These are phyloP conservation scores for Yarrowia sp. DNA, from an alignment of 805 yeast genomes.

Conservation along the genomic window DNA sequence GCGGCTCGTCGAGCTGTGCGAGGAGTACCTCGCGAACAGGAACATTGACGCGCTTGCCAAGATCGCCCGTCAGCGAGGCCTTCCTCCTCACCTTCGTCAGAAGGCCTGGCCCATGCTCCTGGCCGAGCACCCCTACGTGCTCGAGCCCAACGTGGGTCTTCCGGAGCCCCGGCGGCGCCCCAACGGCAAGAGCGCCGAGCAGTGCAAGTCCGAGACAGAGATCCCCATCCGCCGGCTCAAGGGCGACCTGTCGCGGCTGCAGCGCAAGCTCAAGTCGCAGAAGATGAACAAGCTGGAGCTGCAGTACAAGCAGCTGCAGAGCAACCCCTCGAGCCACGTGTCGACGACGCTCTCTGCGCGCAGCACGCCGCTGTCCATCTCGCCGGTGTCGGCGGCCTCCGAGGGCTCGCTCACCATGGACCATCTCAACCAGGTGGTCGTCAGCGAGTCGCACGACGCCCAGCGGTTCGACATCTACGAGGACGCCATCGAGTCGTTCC, in stretches of 20 bases:
- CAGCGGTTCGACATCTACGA: constrained; percentile 44
- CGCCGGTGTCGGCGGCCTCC: constrained; percentile 23
- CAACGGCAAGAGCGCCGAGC: neutral
- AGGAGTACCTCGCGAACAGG: constrained; percentile 52
- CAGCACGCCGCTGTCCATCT: constrained; percentile 19
- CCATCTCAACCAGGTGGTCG: constrained; percentile 27
- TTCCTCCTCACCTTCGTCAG: constrained; percentile 77
- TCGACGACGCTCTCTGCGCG: constrained; percentile 20
- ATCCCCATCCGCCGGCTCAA: constrained; percentile 37
- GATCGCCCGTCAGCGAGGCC: constrained; percentile 77
- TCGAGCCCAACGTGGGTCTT: constrained; percentile 68
- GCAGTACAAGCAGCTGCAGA: constrained; percentile 19
- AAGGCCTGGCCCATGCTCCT: constrained; percentile 82
- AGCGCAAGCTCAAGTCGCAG: constrained; percentile 30
- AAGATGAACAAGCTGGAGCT: constrained; percentile 10
- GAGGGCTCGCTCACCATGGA: constrained; percentile 27
- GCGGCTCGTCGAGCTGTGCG: constrained; percentile 54
- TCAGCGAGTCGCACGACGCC: constrained; percentile 30
- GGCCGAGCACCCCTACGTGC: constrained; percentile 80
- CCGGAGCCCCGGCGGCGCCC: constrained; percentile 42
- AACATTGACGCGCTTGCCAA: constrained; percentile 76
- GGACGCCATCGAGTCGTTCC: constrained; percentile 59
- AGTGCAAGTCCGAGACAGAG: constrained; percentile 28
- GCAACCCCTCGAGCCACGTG: constrained; percentile 26
- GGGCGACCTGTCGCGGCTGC: constrained; percentile 38